Evolutionary conservation across 345 rosid species (phyloP).

Genomic region (Aquilaria malaccensis): DNA sequence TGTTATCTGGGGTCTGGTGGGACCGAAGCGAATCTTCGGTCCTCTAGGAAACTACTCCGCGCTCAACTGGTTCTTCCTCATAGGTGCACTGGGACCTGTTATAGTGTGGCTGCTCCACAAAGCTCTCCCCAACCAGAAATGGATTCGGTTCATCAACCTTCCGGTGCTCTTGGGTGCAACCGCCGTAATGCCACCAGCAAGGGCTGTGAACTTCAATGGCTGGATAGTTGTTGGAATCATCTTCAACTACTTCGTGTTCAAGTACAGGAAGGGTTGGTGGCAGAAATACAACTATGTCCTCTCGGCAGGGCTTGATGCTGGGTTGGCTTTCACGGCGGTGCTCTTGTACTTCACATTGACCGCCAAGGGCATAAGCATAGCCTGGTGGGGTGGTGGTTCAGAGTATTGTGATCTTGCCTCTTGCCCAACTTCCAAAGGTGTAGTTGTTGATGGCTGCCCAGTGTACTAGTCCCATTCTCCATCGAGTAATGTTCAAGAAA

Average conservation of each 20-base stretch:
- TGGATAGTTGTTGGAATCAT: slow-evolving; percentile 37
- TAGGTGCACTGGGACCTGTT: slow-evolving; percentile 40
- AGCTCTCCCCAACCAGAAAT: slow-evolving; percentile 34
- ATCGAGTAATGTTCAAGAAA: too few relatives aligned
- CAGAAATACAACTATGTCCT: slow-evolving; percentile 56
- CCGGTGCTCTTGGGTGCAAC: slow-evolving; percentile 48
- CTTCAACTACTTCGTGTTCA: slow-evolving; percentile 46
- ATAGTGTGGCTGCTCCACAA: slow-evolving; percentile 38
- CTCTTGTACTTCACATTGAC: slow-evolving; percentile 41
- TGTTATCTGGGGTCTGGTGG: slow-evolving; percentile 53
- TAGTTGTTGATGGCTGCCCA: slow-evolving; percentile 44
- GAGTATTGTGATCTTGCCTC: slow-evolving; percentile 46
- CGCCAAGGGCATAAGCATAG: slow-evolving; percentile 19
- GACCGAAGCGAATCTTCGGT: slow-evolving; percentile 52
- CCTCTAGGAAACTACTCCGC: slow-evolving; percentile 35
- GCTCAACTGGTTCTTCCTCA: slow-evolving; percentile 55
- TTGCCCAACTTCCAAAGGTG: slow-evolving; percentile 48
- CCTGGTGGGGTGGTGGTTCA: slow-evolving; percentile 45
- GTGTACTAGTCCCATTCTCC: slow-evolving; percentile 11
- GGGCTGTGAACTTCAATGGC: slow-evolving; percentile 44
- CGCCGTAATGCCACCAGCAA: slow-evolving; percentile 52
- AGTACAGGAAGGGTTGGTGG: slow-evolving; percentile 46
- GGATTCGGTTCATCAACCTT: slow-evolving; percentile 47
- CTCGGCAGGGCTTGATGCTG: slow-evolving; percentile 53
- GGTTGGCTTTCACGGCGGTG: slow-evolving; percentile 55